Evolutionary conservation across 2,329 filamentous ascomycete species (phyloP), one percentile per base, ranked within the genome.

Genomic region (Rosellinia necatrix): DNA sequence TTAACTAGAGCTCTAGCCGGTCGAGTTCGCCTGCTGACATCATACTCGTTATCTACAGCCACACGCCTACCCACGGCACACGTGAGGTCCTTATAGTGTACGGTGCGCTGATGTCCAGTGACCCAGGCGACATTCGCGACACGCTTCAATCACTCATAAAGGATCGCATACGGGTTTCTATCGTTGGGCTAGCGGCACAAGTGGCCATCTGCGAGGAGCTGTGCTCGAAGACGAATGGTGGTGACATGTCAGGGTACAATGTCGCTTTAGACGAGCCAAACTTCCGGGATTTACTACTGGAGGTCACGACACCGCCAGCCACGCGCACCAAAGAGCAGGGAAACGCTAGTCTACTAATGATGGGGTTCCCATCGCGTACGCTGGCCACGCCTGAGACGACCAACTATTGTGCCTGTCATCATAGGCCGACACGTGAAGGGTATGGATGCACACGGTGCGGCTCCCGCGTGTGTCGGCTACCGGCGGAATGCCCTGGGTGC

Each of bases 101-200:
- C 70, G 94, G 94, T 34, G 93, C 93, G 9, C 81, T 99, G 6
- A 82, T 96, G 37, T 93, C 91, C 29, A 89, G 90, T 64, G 94
- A 99, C 68, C 94, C 94, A 0, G 92, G 92, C 57, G 94, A 99
- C 72, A 97, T 99, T 56, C 91, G 96, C 75, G 86, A 92, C 64
- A 97, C 93, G 0, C 91, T 97, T 68, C 78, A 80, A 46, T 83
- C 83, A 30, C 88, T 97, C 25, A 84, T 96, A 35, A 78, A 81
- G 62, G 92, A 97, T 73, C 86, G 88, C 54, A 92, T 99, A 65
- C 87, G 91, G 13, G 91, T 97, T 9, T 88, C 89, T 37, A 86
- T 99, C 49, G 90, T 99, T 52, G 94, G 94, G 0, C 83, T 99
- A 35, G 89, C 92, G 5, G 94, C 93, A 1, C 90, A 96, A 65